Evolutionary conservation across 2,329 filamentous ascomycete species (phyloP).

Genomic region (Diaporthe capsici): DNA sequence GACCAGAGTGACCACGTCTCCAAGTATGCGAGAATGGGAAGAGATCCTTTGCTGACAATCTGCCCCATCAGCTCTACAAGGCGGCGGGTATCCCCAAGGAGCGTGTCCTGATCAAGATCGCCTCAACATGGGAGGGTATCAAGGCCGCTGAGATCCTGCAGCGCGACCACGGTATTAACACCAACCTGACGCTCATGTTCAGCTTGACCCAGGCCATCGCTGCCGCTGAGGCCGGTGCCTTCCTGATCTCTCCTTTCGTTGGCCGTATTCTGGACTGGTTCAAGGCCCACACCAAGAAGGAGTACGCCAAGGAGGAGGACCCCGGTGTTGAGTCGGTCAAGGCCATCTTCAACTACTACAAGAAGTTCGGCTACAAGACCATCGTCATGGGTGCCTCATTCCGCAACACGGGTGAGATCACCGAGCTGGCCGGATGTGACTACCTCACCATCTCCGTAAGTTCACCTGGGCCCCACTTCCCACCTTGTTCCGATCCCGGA

Average conservation of each 20-base stretch:
- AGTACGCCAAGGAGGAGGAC: constrained; percentile 90
- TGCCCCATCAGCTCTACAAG: constrained; percentile 84
- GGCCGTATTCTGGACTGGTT: constrained; percentile 99
- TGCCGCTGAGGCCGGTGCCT: constrained; percentile 93
- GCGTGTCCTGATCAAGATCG: constrained; percentile 97
- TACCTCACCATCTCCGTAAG: constrained; percentile 97
- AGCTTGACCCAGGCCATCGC: constrained; percentile 94
- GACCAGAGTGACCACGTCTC: constrained; percentile 46
- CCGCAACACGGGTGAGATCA: constrained; percentile 96
- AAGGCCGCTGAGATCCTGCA: constrained; percentile 98
- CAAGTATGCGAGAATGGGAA: background rate
- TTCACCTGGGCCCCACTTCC: constrained; percentile 44
- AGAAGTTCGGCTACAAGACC: constrained; percentile 99
- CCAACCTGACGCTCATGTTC: constrained; percentile 99
- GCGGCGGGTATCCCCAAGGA: constrained; percentile 92
- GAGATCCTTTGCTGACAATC: constrained; percentile 30
- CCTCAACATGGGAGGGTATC: constrained; percentile 99
- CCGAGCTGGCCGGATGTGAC: constrained; percentile 97
- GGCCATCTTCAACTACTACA: constrained; percentile 99
- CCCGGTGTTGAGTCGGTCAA: constrained; percentile 96
- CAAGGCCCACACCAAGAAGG: constrained; percentile 96
- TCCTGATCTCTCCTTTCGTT: constrained; percentile 99
- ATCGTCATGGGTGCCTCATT: constrained; percentile 99
- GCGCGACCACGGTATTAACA: constrained; percentile 96
- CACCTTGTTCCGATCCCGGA: constrained; percentile 18